A percentile compares a stretch with the other conserved stretches of the same genome.
phyloP scores from a whole-genome alignment of 208 protist genomes.

The Angomonas ambiguus region DNA sequence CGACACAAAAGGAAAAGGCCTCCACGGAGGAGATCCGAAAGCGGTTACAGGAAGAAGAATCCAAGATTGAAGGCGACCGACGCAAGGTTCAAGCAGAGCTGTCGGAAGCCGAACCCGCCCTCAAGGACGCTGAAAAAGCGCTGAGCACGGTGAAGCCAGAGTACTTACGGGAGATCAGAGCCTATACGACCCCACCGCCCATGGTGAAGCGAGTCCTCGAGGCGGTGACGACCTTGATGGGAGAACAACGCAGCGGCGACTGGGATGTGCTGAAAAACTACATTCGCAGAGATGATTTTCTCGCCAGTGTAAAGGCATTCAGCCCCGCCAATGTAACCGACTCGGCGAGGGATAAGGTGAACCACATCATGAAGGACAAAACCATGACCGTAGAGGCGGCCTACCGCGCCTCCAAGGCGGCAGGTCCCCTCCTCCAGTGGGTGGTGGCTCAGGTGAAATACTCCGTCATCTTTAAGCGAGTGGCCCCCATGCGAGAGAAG shows the following conservation, averaged over 20 bases:
- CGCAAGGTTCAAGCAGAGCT: slow-evolving; percentile 75
- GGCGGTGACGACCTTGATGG: slow-evolving; percentile 85
- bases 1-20: slow-evolving; percentile 80
- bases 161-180: slow-evolving; percentile 97
- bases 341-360: slow-evolving; percentile 43
- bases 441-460: slow-evolving; percentile 94
- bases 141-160: slow-evolving; percentile 95
- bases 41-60: slow-evolving; percentile 84
- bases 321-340: slow-evolving; percentile 84
- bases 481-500: slow-evolving; percentile 93
- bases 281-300: slow-evolving; percentile 94
- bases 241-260: slow-evolving; percentile 69
- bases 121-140: slow-evolving; percentile 94
- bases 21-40: slow-evolving; percentile 55
- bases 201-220: slow-evolving; percentile 95
- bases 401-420: slow-evolving; percentile 94
- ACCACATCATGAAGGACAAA: slow-evolving; percentile 85
- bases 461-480: slow-evolving; percentile 86
- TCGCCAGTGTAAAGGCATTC: slow-evolving; percentile 94
- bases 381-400: slow-evolving; percentile 94
- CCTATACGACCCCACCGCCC: slow-evolving; percentile 94
- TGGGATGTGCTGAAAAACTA: slow-evolving; percentile 94
- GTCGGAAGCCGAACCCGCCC: slow-evolving; percentile 86
- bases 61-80: slow-evolving; percentile 66
- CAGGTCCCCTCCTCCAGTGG: slow-evolving; percentile 97